Evolutionary conservation across 768 basidiomycete species (phyloP), one percentile per base, ranked within the genome.

Genomic region (Boletus rubroflammeus): DNA sequence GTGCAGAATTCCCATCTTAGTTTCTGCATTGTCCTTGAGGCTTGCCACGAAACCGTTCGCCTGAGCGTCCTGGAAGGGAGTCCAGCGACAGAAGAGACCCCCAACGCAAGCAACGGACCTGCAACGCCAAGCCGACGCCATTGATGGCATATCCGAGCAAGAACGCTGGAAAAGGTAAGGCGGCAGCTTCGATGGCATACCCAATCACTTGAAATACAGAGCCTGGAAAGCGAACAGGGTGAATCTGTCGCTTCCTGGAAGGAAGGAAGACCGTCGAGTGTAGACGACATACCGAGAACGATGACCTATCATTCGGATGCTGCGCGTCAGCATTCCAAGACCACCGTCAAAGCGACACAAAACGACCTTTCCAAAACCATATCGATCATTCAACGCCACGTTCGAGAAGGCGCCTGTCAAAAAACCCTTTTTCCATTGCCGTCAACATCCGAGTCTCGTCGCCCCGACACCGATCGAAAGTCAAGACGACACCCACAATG

Each of bases 151-250:
- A 81, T 0, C 73, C 71, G 21, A 77, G 54, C 32, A 74, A 72
- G 50, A 79, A 74, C 2, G 74, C 63, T 1, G 78, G 78, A 56
- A 76, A 82, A 5, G 80, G 79, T 7, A 71, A 68, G 8, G 75
- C 72, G 25, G 74, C 67, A n/a, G 72, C 71, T 50, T 75, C 71
- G 21, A 80, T 67, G 9, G 62, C 48, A 50, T 72, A 74, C 5
- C 57, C 68, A 17, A 69, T 57, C 3, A 71, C 50, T 57, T 74
- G 73, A 28, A 63, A 55, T 3, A 65, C 21, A 6, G 70, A 66
- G 10, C 66, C 72, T 69, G 35, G 17, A 40, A 19, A 15, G 19
- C 3, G 41, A 48, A 26, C 17, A 44, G 10, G 17, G 10, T 25
- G 8, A 42, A 32, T 17, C 3, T 9, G 15, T 17, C 2, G 19